Percentiles rank a stretch among this genome's conserved stretches.
Evolutionary conservation across 805 yeast genomes (phyloP).

Genomic region (Candida corydali): DNA sequence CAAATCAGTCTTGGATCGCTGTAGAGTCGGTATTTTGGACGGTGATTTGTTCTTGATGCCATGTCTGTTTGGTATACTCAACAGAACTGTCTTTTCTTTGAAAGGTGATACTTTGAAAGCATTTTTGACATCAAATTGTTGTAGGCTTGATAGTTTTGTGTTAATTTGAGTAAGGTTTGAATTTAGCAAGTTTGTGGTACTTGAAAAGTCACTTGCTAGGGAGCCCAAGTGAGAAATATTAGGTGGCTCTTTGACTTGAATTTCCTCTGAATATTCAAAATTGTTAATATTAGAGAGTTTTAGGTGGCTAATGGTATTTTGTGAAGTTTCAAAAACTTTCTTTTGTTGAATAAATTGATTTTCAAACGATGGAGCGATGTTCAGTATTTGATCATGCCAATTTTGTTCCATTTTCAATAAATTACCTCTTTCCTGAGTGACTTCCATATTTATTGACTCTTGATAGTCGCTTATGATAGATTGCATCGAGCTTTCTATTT

Average conservation of each 20-base stretch:
- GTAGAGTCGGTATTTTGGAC: conserved; percentile 8
- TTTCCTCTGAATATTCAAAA: background rate
- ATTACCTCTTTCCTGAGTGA: conserved; percentile 3
- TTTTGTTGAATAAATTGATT: background rate
- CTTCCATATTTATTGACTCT: background rate
- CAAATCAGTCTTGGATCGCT: background rate
- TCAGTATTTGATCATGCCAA: conserved; percentile 3
- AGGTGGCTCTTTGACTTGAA: conserved; percentile 1
- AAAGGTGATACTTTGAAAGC: conserved; percentile 7
- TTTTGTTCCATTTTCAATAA: conserved; percentile 1
- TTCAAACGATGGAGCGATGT: conserved; percentile 1
- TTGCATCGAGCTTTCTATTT: background rate
- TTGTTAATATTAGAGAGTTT: background rate
- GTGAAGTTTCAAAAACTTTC: background rate
- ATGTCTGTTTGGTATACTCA: background rate
- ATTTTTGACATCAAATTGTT: conserved; percentile 6
- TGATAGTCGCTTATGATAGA: background rate
- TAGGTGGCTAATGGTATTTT: background rate
- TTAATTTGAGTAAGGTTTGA: conserved; percentile 3
- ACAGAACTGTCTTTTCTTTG: background rate
- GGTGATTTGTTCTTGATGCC: background rate
- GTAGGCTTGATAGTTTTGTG: conserved; percentile 1
- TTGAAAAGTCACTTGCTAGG: conserved; percentile 1
- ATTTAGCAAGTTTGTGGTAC: background rate
- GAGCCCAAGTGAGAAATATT: background rate